These are phyloP conservation scores for Cladorrhinum sp. DNA, from an alignment of 2,329 filamentous ascomycete species.

Conservation along the genomic window DNA sequence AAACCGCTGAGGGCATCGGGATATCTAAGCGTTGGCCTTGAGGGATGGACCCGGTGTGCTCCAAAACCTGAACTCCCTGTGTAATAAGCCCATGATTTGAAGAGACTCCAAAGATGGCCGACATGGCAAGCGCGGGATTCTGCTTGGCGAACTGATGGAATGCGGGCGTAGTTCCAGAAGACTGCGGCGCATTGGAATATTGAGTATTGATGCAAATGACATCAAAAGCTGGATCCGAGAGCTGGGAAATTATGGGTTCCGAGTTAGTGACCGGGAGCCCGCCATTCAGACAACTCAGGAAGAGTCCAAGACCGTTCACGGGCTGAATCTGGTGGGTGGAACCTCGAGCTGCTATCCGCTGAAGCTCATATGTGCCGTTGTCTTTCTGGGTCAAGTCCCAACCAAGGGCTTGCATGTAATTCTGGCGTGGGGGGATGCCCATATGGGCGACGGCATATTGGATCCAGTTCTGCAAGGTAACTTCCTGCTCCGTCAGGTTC, in stretches of 20 bases:
- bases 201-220: conserved; percentile 25
- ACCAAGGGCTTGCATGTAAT: conserved; percentile 22
- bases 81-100: conserved; percentile 7
- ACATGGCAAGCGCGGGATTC: conserved; percentile 17
- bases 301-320: conserved; percentile 23
- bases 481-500: conserved; percentile 15
- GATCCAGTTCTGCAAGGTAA: conserved; percentile 24
- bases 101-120: conserved; percentile 16
- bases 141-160: conserved; percentile 15
- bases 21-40: background rate
- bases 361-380: conserved; percentile 17
- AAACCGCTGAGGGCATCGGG: background rate
- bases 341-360: conserved; percentile 8
- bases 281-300: conserved; percentile 21
- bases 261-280: conserved; percentile 21
- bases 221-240: conserved; percentile 19
- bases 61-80: conserved; percentile 8
- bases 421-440: conserved; percentile 20
- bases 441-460: conserved; percentile 19
- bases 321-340: conserved; percentile 17
- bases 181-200: background rate
- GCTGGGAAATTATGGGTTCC: conserved; percentile 19
- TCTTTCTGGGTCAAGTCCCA: conserved; percentile 19
- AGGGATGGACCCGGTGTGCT: background rate
- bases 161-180: conserved; percentile 8